Evolutionary conservation across 1,139 yeast species (phyloP).

Genomic region (Yamadazyma friedrichii): DNA sequence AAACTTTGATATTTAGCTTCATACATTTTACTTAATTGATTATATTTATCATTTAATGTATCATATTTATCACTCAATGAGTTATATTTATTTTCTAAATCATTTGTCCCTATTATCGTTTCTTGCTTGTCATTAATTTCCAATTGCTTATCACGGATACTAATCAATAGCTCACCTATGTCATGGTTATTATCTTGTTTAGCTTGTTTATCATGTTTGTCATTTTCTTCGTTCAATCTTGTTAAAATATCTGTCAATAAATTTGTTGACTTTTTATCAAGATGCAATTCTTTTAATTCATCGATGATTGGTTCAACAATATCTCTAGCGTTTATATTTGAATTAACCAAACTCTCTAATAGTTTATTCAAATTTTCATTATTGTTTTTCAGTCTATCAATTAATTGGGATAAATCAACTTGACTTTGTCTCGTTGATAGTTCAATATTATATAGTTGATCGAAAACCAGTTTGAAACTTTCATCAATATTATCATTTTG

Average conservation of each 20-base stretch:
- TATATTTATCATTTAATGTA: constrained; percentile 20
- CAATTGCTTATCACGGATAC: neutral
- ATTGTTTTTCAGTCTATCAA: constrained; percentile 42
- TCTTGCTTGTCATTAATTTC: constrained; percentile 1
- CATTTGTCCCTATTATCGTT: constrained; percentile 1
- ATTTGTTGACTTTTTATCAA: constrained; percentile 19
- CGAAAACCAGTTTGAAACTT: constrained; percentile 22
- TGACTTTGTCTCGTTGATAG: constrained; percentile 34
- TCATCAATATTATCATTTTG: constrained; percentile 18
- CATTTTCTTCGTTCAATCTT: constrained; percentile 6
- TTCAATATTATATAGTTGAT: constrained; percentile 32
- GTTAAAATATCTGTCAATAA: constrained; percentile 21
- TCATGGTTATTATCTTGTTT: neutral
- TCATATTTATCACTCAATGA: constrained; percentile 5
- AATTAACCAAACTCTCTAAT: constrained; percentile 19
- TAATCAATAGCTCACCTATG: neutral
- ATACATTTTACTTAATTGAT: constrained; percentile 23
- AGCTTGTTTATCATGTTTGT: neutral
- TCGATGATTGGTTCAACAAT: constrained; percentile 26
- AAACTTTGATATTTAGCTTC: constrained; percentile 26
- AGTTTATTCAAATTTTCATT: constrained; percentile 38
- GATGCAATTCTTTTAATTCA: constrained; percentile 24
- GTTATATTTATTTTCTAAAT: constrained; percentile 4
- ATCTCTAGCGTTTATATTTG: constrained; percentile 17
- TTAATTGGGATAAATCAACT: constrained; percentile 37